These are phyloP conservation scores for Gymnopus androsaceus DNA, from an alignment of 1,284 basidiomycete genomes.

Conservation along the genomic window DNA sequence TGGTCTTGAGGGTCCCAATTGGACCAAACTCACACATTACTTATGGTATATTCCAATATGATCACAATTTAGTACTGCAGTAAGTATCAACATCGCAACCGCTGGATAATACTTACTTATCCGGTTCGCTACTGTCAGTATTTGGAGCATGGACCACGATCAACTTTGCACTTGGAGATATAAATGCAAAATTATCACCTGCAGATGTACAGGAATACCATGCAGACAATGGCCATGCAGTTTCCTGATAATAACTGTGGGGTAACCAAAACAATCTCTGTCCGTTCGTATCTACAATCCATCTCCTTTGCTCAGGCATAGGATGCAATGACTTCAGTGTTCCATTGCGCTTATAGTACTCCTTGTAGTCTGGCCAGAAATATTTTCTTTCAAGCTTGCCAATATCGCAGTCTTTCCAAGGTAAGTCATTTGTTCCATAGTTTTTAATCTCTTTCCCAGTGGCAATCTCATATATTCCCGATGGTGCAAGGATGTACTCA, in stretches of 20 bases:
- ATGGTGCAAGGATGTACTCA: neutral
- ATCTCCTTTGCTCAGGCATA: neutral
- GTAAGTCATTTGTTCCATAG: neutral
- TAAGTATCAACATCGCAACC: too few species aligned
- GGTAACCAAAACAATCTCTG: neutral
- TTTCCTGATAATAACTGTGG: neutral
- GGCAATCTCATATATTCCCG: neutral
- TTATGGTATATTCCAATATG: too few species aligned
- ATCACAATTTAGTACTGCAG: too few species aligned
- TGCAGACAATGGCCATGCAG: neutral
- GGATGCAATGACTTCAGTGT: conserved; percentile 1
- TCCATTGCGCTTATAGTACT: neutral
- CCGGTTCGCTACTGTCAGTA: too few species aligned
- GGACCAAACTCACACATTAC: too few species aligned
- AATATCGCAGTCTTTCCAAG: neutral
- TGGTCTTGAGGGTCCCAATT: too few species aligned
- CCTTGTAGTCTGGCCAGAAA: neutral
- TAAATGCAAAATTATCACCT: conserved; percentile 2
- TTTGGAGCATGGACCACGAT: conserved; percentile 1
- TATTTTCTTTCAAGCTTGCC: neutral
- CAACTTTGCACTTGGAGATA: neutral
- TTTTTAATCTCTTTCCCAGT: neutral
- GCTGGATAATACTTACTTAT: too few species aligned
- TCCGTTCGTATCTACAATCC: neutral
- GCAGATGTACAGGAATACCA: neutral